phyloP scores from a whole-genome alignment of 805 yeast genomes.

The Lachancea kluyveri region DNA sequence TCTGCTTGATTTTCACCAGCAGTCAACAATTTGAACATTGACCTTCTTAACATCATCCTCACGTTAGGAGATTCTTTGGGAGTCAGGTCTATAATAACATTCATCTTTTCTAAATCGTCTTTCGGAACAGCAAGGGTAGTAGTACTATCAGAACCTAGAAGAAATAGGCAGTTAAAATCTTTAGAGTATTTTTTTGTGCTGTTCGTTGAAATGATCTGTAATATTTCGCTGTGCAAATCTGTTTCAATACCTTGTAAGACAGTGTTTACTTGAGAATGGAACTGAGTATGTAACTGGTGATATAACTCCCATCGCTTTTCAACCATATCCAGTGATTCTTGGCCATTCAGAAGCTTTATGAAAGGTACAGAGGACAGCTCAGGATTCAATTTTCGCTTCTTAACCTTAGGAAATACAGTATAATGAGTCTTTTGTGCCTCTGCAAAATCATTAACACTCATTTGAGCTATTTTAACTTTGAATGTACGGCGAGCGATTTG shows the following conservation, averaged over 20 bases:
- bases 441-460: slow-evolving; percentile 27
- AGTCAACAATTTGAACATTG: slow-evolving; percentile 29
- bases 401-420: slow-evolving; percentile 17
- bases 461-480: slow-evolving; percentile 1
- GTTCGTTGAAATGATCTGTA: slow-evolving; percentile 1
- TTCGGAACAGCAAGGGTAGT: slow-evolving; percentile 34
- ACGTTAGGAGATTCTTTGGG: slow-evolving; percentile 35
- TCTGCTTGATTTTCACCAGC: slow-evolving; percentile 11
- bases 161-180: slow-evolving; percentile 32
- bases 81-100: slow-evolving; percentile 30
- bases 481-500: no score
- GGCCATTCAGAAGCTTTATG: slow-evolving; percentile 37
- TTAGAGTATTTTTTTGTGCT: slow-evolving; percentile 10
- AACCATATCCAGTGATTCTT: slow-evolving; percentile 35
- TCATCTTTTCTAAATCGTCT: slow-evolving; percentile 12
- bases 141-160: slow-evolving; percentile 40
- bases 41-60: slow-evolving; percentile 31
- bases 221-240: slow-evolving; percentile 31
- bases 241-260: slow-evolving; percentile 30
- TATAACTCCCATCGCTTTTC: slow-evolving; percentile 38
- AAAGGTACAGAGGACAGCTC: slow-evolving; percentile 31
- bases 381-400: slow-evolving; percentile 9
- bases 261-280: slow-evolving; percentile 25
- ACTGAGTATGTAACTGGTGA: slow-evolving; percentile 28
- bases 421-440: slow-evolving; percentile 29